Conservation (phyloP, 2,329 filamentous ascomycete genomes). For the Cladobotryum protrusum region DNA sequence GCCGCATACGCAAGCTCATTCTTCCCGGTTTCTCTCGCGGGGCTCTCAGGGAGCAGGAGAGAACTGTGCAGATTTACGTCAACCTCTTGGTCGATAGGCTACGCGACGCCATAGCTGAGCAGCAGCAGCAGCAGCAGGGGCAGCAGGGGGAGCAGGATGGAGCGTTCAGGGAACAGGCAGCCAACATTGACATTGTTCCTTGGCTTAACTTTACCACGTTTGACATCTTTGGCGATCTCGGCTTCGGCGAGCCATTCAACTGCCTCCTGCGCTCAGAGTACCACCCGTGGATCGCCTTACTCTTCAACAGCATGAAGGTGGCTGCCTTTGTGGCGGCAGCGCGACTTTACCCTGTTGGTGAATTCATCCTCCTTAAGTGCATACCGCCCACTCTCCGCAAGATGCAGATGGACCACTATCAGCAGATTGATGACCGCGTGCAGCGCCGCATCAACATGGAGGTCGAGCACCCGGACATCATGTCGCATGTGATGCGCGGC, state of each 20-base stretch:
- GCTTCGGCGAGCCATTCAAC: constrained; percentile 16
- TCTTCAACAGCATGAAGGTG: constrained; percentile 10
- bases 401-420: not conserved
- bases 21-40: constrained; percentile 3
- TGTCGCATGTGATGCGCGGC: constrained; percentile 24
- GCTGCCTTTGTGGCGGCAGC: constrained; percentile 4
- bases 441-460: constrained; percentile 15
- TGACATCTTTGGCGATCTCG: constrained; percentile 19
- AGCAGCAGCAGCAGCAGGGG: not conserved
- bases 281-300: constrained; percentile 12
- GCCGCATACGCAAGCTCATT: constrained; percentile 12
- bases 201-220: constrained; percentile 27
- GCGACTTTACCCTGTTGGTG: constrained; percentile 4
- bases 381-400: constrained; percentile 1
- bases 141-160: not conserved
- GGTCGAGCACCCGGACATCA: constrained; percentile 20
- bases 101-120: constrained; percentile 5
- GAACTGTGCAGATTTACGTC: constrained; percentile 21
- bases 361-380: constrained; percentile 5
- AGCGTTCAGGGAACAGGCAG: constrained; percentile 9
- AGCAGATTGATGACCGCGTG: constrained; percentile 21
- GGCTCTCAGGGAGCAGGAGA: constrained; percentile 24
- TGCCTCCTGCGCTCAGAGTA: constrained; percentile 11
- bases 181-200: constrained; percentile 11
- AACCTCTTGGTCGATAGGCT: constrained; percentile 20